Base-by-base conservation (phyloP, 306 rosid species). In the Prunus fruticosa region DNA sequence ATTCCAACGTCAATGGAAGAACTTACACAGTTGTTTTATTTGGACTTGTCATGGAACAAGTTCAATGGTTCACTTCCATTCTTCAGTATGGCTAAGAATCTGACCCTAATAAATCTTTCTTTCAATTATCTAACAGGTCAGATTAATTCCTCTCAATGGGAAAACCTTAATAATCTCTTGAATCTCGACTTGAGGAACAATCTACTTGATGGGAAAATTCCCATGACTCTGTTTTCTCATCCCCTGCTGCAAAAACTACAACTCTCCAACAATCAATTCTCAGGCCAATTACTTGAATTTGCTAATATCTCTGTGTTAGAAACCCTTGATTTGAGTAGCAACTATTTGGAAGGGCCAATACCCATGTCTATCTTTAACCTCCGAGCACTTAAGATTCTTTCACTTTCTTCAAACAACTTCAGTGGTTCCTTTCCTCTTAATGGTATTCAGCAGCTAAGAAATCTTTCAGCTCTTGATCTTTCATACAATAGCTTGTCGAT, bases 311-410 rank as follows among this genome's bases (percentile, higher is more conserved):
- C 78, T 56, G 47, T 8, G 2, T 63, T 89, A 63, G 62, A 85
- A n/a, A 82, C 69, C 23, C 88, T 90, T 3, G 91, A 86, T 74
- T 78, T 93, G 74, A 74, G 83, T 4, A 75, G 76, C 79, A 93
- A 93, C 64, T 53, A 57, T 2, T 69, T 90, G 58, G 79, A 79
- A 51, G 95, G 98, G 15, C 61, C 76, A 0, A 63, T 91, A 74
- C 91, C 88, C 0, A 0, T 0, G 28, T 77, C 74, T 3, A 20
- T 86, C 49, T 82, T 78, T 23, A 2, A 69, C 3, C 75, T 93
- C 15, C 25, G 0, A 0, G 51, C 15, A 4, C 89, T 88, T 0
- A 57, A 1, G 0, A 9, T 20, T 30, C 88, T 88, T 51, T 11
- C 14, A 15, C 72, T 89, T 5, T 56, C 91, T 15, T 78, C 62